These are phyloP conservation scores for Lodderomyces pseudojiufengensis DNA, from an alignment of 1,139 yeast genomes.

Conservation along the genomic window DNA sequence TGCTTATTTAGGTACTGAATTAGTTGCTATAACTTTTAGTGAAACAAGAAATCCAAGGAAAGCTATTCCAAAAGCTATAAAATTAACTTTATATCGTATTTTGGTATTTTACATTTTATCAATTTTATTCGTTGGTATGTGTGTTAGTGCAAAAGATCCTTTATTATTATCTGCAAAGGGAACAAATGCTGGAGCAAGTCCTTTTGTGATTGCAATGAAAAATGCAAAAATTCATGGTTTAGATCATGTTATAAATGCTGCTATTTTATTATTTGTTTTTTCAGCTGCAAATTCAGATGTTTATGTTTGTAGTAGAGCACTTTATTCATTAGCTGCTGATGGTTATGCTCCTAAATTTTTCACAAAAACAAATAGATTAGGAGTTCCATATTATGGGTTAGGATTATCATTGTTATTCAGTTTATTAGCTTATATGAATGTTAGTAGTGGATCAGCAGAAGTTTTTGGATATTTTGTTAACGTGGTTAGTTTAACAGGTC, in stretches of 20 bases:
- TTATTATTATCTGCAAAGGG: conserved; percentile 36
- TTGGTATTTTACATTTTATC: conserved; percentile 64
- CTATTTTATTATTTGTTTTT: conserved; percentile 42
- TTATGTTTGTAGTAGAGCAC: conserved; percentile 46
- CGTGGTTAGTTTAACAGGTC: conserved; percentile 69
- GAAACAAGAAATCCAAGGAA: conserved; percentile 75
- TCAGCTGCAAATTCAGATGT: conserved; percentile 49
- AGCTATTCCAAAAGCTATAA: conserved; percentile 74
- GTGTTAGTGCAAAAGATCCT: conserved; percentile 69
- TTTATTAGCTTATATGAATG: conserved; percentile 62
- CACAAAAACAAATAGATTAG: conserved; percentile 34
- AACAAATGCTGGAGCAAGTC: conserved; percentile 70
- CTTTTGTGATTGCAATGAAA: conserved; percentile 55
- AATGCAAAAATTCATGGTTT: conserved; percentile 41
- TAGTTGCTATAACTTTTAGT: conserved; percentile 64
- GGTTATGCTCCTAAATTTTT: conserved; percentile 54
- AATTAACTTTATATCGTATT: conserved; percentile 73
- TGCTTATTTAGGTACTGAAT: conserved; percentile 75
- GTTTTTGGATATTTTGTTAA: conserved; percentile 68
- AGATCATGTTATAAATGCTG: conserved; percentile 45
- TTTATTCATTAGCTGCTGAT: conserved; percentile 43
- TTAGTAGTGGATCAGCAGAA: conserved; percentile 46
- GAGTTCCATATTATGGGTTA: conserved; percentile 40
- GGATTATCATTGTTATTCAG: conserved; percentile 43
- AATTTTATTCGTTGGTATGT: conserved; percentile 67